Evolutionary conservation across 1,284 basidiomycete genomes (phyloP), one percentile per base, ranked within the genome.

Genomic region (Stygiomarasmius scandens): DNA sequence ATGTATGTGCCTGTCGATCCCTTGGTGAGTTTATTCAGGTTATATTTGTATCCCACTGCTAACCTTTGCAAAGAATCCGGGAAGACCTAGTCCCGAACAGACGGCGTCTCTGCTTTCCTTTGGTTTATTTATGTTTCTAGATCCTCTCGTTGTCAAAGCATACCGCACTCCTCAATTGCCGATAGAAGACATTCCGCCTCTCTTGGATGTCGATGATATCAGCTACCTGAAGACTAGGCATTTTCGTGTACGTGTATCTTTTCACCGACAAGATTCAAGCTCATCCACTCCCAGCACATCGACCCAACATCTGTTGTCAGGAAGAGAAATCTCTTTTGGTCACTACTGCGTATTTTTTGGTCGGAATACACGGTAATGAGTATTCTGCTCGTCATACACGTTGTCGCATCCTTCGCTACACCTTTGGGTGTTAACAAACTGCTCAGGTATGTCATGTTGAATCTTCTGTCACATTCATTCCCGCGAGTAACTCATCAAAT

Each of bases 61-160:
- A n/a, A n/a, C n/a, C n/a, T n/a, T n/a, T 22, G 20, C 49, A 2
- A 45, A 77, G 75, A 67, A 75, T 48, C 74, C 74, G 0, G 64
- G 64, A 51, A 64, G 68, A 11, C 72, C 77, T 10, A 81, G 80
- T 62, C 78, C 81, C 0, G 83, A 86, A 61, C 84, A 86, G 64
- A 83, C 81, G 0, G 77, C 83, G 0, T 80, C 83, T 0, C 69
- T 76, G 54, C 56, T 83, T 10, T 83, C 77, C 3, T 70, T 79
- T 59, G 36, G 78, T 19, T 71, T 80, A 34, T 87, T 76, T 68
- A 71, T 71, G 23, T 86, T 79, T 71, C 69, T 86, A 63, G 74
- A 82, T 51, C 65, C 68, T 0, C 64, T 83, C 24, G 69, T 84
- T 44, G 69, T 64, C 6, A 54, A 66, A 34, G 76, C 69, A 9